Evolutionary conservation across 2,329 filamentous ascomycete species (phyloP).

Genomic region (Penicillium sp.): DNA sequence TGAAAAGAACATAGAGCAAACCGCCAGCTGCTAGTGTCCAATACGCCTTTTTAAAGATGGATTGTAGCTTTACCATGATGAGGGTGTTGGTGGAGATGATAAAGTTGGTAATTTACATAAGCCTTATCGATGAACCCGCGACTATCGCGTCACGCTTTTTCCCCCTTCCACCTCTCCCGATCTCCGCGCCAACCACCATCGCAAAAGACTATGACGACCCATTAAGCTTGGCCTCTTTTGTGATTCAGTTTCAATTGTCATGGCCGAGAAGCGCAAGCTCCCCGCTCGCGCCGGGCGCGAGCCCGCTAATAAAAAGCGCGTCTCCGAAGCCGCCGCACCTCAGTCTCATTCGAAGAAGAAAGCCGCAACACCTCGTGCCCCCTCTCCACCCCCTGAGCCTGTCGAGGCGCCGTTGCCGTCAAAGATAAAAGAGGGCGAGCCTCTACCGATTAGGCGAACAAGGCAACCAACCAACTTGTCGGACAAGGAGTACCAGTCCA

Average conservation of each 20-base stretch:
- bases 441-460: constrained; percentile 54
- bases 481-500: constrained; percentile 57
- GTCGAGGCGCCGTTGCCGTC: constrained; percentile 49
- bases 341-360: constrained; percentile 36
- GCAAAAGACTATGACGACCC: constrained; percentile 3
- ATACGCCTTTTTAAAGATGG: constrained; percentile 54
- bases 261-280: constrained; percentile 47
- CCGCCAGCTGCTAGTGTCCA: constrained; percentile 60
- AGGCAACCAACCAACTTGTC: constrained; percentile 52
- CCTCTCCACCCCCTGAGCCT: constrained; percentile 30
- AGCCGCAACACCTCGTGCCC: constrained; percentile 32
- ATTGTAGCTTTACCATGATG: constrained; percentile 41
- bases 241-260: constrained; percentile 7
- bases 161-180: constrained; percentile 16
- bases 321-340: constrained; percentile 38
- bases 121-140: constrained; percentile 9
- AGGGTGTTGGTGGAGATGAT: neutral
- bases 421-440: constrained; percentile 53
- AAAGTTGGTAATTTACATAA: neutral
- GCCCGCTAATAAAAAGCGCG: constrained; percentile 44
- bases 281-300: constrained; percentile 46
- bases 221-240: neutral
- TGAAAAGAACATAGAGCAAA: constrained; percentile 64
- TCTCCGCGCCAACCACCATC: constrained; percentile 5
- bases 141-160: constrained; percentile 23